phyloP scores from a whole-genome alignment of 1,284 basidiomycete genomes.

The Puccinia polysora region DNA sequence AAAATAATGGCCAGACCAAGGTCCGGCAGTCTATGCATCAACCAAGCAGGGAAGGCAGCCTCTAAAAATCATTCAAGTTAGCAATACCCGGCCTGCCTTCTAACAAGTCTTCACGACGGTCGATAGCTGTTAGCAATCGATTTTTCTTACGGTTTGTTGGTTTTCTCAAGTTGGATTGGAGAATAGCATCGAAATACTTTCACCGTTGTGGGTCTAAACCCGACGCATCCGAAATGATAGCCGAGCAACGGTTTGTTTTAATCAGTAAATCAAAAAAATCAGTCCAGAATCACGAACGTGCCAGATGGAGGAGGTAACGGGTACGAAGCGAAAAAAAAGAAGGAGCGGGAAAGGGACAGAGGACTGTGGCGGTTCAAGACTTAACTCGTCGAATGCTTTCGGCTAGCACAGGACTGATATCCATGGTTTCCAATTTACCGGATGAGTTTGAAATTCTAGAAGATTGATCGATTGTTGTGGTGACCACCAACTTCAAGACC shows the following conservation, averaged over 20 bases:
- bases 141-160: too few species aligned
- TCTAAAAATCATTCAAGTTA: too few species aligned
- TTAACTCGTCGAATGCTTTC: conserved; percentile 78
- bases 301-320: neutral
- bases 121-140: too few species aligned
- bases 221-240: neutral
- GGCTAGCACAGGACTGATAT: conserved; percentile 83
- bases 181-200: conserved; percentile 56
- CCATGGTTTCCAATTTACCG: conserved; percentile 62
- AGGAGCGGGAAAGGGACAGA: neutral
- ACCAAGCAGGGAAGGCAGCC: too few species aligned
- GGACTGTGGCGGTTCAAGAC: too few species aligned
- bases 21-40: too few species aligned
- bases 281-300: neutral
- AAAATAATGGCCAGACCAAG: too few species aligned
- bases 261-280: too few species aligned
- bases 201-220: conserved; percentile 78
- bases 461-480: conserved; percentile 71
- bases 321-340: neutral
- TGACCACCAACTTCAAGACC: conserved; percentile 56
- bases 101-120: too few species aligned
- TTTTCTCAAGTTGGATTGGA: conserved; percentile 4
- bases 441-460: conserved; percentile 55
- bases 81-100: too few species aligned
- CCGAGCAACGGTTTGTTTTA: too few species aligned